Evolutionary conservation across 805 yeast genomes (phyloP), one percentile per base, ranked within the genome.

Genomic region (Priceomyces melissophilus): DNA sequence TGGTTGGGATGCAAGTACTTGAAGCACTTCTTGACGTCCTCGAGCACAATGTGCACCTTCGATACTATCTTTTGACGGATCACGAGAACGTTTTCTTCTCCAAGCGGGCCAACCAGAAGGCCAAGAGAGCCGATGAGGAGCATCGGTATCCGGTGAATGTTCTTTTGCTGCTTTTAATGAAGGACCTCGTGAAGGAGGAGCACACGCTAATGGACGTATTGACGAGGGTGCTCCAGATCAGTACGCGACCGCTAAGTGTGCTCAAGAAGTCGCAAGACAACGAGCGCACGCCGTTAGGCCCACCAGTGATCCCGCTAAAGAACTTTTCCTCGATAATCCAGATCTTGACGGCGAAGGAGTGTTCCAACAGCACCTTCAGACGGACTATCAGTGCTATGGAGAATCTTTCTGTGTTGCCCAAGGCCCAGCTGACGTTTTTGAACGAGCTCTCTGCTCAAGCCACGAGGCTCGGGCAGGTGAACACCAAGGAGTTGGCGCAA

Each of bases 341-440:
- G 15, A 79, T 87, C 26, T 69, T 90, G 39, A 78, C 83, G 3
- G 78, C 91, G 1, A 87, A 86, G 54, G 95, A 90, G 41, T 88
- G 96, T 55, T 81, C 90, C 28, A 82, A 87, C 47, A 76, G 83
- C 32, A 87, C 95, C 0, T 88, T 90, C 65, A 88, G 88, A 52
- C 86, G 89, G 56, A 81, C 90, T 0, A 72, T 90, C 38, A 78
- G 86, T 44, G 78, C 88, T 1, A 85, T 90, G 82, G 90, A 84
- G 49, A 82, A 85, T 54, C 59, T 90, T 34, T 76, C 87, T 0
- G 66, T 74, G 12, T 60, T 89, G 14, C 73, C 76, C 1, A 75
- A 76, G 42, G 83, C 88, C 2, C 80, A 78, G 47, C 69, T 71
- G 32, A 72, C 81, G 0, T 85, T 88, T 55, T 82, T 93, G 0